Conservation (phyloP, 2,329 filamentous ascomycete species). For the Fusarium oxysporum region DNA sequence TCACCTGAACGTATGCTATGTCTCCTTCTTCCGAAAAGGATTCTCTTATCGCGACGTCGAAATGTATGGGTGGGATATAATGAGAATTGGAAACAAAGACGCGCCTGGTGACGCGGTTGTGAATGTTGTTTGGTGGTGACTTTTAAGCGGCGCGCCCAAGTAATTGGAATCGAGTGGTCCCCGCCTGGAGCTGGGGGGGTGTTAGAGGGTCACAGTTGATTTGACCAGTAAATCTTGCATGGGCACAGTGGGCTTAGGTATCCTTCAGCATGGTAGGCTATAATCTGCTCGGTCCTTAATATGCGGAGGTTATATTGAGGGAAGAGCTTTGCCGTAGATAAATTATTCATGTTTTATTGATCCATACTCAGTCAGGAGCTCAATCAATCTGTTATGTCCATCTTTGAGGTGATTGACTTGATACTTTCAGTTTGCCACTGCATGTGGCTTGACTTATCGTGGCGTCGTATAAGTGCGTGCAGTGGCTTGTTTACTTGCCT, state of each 20-base stretch:
- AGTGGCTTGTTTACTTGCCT: background rate
- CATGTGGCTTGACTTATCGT: background rate
- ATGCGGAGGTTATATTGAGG: background rate
- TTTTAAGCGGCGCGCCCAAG: slow-evolving; percentile 28
- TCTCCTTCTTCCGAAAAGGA: background rate
- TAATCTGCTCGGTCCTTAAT: background rate
- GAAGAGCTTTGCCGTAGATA: background rate
- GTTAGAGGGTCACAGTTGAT: slow-evolving; percentile 21
- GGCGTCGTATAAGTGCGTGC: background rate
- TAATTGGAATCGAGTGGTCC: slow-evolving; percentile 19
- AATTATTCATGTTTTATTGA: background rate
- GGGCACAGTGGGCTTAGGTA: slow-evolving; percentile 7
- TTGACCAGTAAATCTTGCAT: slow-evolving; percentile 15
- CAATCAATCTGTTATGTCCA: background rate
- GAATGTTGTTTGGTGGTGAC: slow-evolving; percentile 36
- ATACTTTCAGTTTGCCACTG: background rate
- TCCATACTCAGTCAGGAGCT: background rate
- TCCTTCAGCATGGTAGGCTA: background rate
- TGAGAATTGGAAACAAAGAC: slow-evolving; percentile 27
- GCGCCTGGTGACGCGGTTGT: slow-evolving; percentile 41
- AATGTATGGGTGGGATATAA: slow-evolving; percentile 12
- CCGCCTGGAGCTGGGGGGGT: slow-evolving; percentile 31
- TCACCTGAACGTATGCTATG: background rate
- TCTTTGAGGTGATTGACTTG: background rate
- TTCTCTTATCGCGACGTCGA: background rate